Conservation (phyloP, 2,329 filamentous ascomycete species). For the Colletotrichum simmondsii region DNA sequence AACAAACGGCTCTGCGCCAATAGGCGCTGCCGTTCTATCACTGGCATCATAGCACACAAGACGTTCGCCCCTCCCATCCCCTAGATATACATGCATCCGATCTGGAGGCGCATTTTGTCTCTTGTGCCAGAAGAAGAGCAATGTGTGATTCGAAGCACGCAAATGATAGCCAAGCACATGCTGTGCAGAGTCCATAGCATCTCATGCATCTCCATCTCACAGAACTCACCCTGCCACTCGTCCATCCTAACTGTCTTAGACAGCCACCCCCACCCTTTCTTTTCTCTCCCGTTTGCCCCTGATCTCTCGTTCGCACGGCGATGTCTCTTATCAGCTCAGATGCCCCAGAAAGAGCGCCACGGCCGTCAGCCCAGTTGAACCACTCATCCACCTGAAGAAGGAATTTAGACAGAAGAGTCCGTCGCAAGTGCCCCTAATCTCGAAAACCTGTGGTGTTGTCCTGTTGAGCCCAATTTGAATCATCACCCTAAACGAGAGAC, state of each 20-base stretch:
- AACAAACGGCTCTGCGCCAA: background rate
- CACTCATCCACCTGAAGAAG: background rate
- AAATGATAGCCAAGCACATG: background rate
- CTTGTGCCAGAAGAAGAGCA: background rate
- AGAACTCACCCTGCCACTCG: background rate
- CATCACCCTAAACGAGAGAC: background rate
- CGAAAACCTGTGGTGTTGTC: background rate
- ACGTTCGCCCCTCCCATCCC: no score
- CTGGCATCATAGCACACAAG: background rate
- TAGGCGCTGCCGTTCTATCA: background rate
- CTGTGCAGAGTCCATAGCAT: background rate
- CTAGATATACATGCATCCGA: background rate
- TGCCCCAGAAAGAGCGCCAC: background rate
- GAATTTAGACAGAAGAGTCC: background rate
- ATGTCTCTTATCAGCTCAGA: background rate
- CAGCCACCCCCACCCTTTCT: constrained; percentile 1
- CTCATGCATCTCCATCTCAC: background rate
- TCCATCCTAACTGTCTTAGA: background rate
- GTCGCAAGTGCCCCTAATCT: background rate
- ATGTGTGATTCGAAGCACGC: background rate
- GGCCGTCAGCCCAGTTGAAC: background rate
- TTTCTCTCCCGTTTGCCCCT: background rate
- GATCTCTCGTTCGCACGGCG: background rate
- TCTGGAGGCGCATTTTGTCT: background rate
- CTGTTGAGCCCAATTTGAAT: background rate